A percentile compares a stretch with the other conserved stretches of the same genome.
Evolutionary conservation across 192 early-diverging fungal genomes (phyloP).

Genomic region (Entrophospora sp.): DNA sequence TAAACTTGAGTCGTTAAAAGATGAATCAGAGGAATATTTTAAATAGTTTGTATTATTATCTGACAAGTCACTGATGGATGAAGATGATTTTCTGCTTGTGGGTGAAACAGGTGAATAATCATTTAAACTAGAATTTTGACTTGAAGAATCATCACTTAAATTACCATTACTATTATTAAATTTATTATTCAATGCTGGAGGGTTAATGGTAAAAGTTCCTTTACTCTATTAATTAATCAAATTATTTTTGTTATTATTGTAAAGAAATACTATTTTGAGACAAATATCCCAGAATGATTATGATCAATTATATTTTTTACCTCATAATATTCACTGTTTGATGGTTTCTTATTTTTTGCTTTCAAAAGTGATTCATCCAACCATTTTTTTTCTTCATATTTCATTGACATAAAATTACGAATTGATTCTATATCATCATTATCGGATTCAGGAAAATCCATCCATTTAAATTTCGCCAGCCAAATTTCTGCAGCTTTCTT

Average conservation of each 20-base stretch:
- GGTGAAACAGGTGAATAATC: neutral
- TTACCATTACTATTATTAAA: neutral
- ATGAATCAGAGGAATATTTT: too few relatives aligned
- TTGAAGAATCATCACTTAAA: too few relatives aligned
- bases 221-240: neutral
- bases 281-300: neutral
- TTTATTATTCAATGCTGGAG: neutral
- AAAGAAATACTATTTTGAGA: neutral
- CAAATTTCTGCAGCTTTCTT: slow-evolving; percentile 20
- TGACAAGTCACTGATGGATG: too few relatives aligned
- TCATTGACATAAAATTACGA: slow-evolving; percentile 32
- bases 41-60: too few relatives aligned
- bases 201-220: neutral
- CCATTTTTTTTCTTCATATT: slow-evolving; percentile 33
- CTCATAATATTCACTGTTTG: neutral
- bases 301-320: too few relatives aligned
- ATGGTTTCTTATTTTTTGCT: neutral
- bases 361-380: neutral
- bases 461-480: slow-evolving; percentile 31
- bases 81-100: too few relatives aligned
- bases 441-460: slow-evolving; percentile 32
- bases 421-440: slow-evolving; percentile 28
- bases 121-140: neutral
- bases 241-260: too few relatives aligned
- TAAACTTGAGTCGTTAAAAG: too few relatives aligned